Evolutionary conservation across 2,329 filamentous ascomycete species (phyloP).

Genomic region (Zarea fungicola): DNA sequence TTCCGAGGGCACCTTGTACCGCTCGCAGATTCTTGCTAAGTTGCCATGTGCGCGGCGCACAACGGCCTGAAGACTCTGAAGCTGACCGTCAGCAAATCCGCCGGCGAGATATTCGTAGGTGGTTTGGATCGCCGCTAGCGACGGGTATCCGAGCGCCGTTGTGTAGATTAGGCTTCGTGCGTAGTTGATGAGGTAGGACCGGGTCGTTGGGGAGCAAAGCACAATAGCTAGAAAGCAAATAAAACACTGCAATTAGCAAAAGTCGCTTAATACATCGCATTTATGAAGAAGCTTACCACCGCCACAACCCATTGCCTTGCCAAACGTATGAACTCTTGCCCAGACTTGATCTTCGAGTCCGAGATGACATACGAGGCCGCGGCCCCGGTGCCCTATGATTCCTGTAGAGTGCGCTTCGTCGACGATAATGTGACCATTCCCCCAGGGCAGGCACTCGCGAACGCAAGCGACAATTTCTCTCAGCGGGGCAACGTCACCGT

Average conservation of each 20-base stretch:
- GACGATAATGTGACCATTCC: slow-evolving; percentile 59
- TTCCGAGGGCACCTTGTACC: slow-evolving; percentile 15
- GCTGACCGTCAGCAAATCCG: slow-evolving; percentile 39
- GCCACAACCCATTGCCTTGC: slow-evolving; percentile 62
- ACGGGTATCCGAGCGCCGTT: slow-evolving; percentile 60
- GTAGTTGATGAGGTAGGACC: slow-evolving; percentile 68
- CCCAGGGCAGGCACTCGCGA: slow-evolving; percentile 47
- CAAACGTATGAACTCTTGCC: slow-evolving; percentile 59
- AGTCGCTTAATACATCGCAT: slow-evolving; percentile 9
- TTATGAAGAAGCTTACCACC: slow-evolving; percentile 55
- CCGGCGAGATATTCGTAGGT: slow-evolving; percentile 51
- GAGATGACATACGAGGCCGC: slow-evolving; percentile 53
- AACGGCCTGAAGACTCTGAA: slow-evolving; percentile 28
- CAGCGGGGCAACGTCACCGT: slow-evolving; percentile 67
- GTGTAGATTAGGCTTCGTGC: slow-evolving; percentile 72
- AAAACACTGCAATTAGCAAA: background rate
- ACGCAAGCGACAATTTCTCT: slow-evolving; percentile 53
- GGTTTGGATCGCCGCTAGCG: slow-evolving; percentile 52
- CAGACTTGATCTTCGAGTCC: slow-evolving; percentile 52
- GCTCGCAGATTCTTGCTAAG: slow-evolving; percentile 33
- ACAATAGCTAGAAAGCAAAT: slow-evolving; percentile 40
- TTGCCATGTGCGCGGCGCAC: slow-evolving; percentile 38
- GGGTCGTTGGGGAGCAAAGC: slow-evolving; percentile 53
- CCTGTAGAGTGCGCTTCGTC: slow-evolving; percentile 67
- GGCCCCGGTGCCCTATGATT: slow-evolving; percentile 49